phyloP scores from a whole-genome alignment of 2,329 filamentous ascomycete species.

The Cladophialophora yegresii region DNA sequence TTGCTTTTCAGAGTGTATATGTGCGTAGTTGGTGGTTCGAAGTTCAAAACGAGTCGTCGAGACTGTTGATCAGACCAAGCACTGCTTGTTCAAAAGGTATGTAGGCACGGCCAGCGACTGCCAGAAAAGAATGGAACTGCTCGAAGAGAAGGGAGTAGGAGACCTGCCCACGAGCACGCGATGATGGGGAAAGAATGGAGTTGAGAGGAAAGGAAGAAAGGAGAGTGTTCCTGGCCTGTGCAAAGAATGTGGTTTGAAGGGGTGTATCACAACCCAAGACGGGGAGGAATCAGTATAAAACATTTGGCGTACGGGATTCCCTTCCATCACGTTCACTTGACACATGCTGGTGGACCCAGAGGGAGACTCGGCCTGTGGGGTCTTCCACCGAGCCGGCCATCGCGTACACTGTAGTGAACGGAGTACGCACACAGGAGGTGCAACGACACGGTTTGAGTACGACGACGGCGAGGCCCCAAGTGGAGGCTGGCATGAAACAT shows the following conservation, averaged over 20 bases:
- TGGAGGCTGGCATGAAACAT: constrained; percentile 20
- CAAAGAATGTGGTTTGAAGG: constrained; percentile 29
- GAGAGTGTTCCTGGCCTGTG: constrained; percentile 19
- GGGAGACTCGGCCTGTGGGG: constrained; percentile 12
- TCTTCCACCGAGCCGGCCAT: constrained; percentile 15
- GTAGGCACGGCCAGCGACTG: constrained; percentile 33
- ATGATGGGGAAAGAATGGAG: constrained; percentile 6
- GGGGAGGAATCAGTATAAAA: constrained; percentile 26
- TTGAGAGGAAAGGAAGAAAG: constrained; percentile 3
- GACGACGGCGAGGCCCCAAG: constrained; percentile 12
- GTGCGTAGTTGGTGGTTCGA: neutral
- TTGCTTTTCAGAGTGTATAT: constrained; percentile 1
- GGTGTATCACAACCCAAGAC: constrained; percentile 9
- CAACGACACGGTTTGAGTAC: neutral
- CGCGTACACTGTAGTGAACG: neutral
- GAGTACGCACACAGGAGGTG: neutral
- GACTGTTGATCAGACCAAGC: constrained; percentile 30
- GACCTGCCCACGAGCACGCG: constrained; percentile 26
- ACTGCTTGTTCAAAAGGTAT: constrained; percentile 29
- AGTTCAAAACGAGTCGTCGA: constrained; percentile 26
- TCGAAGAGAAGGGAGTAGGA: constrained; percentile 14
- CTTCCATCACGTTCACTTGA: constrained; percentile 17
- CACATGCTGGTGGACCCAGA: constrained; percentile 14
- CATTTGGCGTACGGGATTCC: constrained; percentile 24
- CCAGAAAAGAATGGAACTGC: constrained; percentile 27